phyloP scores from a whole-genome alignment of 257 asterid genomes.

The Solanum neorickii region DNA sequence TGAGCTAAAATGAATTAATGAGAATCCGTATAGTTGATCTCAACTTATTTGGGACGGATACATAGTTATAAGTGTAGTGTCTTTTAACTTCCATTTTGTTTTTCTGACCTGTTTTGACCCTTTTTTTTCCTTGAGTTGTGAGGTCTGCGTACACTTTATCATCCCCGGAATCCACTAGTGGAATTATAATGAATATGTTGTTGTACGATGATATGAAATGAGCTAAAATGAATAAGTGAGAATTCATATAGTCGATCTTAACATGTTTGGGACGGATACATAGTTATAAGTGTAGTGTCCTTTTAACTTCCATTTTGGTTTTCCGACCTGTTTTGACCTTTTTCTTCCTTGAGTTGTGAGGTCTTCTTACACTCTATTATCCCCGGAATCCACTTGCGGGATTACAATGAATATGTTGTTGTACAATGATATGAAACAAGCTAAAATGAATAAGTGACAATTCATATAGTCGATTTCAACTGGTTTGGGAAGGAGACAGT shows the following conservation, averaged over 20 bases:
- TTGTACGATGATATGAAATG: background rate
- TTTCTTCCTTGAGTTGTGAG: background rate
- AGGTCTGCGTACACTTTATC: background rate
- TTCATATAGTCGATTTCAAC: background rate
- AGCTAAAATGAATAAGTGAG: background rate
- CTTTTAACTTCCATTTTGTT: background rate
- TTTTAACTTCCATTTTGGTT: background rate
- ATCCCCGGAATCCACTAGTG: background rate
- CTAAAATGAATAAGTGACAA: background rate
- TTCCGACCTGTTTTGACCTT: background rate
- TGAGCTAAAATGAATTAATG: background rate
- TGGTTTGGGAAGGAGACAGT: background rate
- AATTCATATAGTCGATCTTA: too few species aligned
- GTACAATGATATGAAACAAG: background rate
- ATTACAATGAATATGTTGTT: background rate
- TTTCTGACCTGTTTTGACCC: background rate
- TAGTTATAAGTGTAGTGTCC: background rate
- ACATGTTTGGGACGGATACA: too few species aligned
- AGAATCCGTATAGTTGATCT: too few species aligned
- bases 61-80: background rate
- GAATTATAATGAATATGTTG: background rate
- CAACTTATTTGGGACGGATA: too few species aligned
- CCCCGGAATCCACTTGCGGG: background rate
- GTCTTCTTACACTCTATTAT: background rate
- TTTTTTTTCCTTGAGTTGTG: background rate